Base-by-base conservation (phyloP, 163 green algal species). In the Prototheca wickerhamii region DNA sequence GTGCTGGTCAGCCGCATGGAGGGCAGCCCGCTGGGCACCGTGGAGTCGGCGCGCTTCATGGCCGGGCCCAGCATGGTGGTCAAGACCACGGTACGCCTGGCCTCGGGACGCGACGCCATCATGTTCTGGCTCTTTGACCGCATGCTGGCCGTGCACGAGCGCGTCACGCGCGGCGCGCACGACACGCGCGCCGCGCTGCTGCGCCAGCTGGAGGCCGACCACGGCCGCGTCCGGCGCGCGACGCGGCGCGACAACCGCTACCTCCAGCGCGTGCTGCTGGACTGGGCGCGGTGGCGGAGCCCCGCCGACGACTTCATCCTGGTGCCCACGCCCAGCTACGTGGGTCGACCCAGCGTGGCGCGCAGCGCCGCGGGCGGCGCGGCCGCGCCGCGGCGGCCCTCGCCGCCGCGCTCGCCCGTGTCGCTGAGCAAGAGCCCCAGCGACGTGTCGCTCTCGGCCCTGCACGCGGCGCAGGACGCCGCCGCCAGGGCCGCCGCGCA, bases 71-170 rank as follows among this genome's bases (percentile, higher is more conserved):
- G n/a, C 20, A 68, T 79, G 56, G 72, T 73, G 30, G 72, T 79
- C 15, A 64, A 60, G 50, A 65, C 60, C 4, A 29, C 51, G 15
- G 40, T 64, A 6, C 35, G 56, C n/a, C 31, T 28, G 2, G 49
- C 43, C 53, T 30, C 10, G n/a, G 59, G 60, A 20, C 31, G 34
- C 34, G 60, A 73, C 26, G 58, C 60, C 12, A 62, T 60, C 25
- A 63, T 62, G 31, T 75, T 60, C 10, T 79, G 72, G 72, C 72
- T 54, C 25, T 79, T 66, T 43, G 72, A 79, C 12, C n/a, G 63
- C 15, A 79, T 79, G 72, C 55, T 68, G 28, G 20, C 26, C 29
- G 28, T 60, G 53, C 23, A 60, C 23, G 30, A 60, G 15, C 21
- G 53, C 10, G 40, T 64, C 18, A 18, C 23, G 8, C 6, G 58